Conservation (phyloP, 768 basidiomycete species). For the Mycena pura region DNA sequence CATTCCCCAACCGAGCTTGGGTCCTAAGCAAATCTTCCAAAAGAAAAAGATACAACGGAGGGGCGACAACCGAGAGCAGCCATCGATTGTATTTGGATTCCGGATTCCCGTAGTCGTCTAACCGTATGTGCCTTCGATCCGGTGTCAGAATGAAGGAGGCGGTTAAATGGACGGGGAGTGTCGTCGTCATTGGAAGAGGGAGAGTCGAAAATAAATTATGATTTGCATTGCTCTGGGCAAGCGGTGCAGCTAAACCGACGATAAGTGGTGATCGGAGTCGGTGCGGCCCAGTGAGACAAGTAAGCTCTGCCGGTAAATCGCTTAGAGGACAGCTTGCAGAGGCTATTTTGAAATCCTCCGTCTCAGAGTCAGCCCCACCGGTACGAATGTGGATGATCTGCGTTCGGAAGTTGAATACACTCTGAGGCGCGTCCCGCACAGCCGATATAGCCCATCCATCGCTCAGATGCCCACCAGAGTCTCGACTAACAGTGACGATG, state of each 20-base stretch:
- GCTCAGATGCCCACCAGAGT: neutral
- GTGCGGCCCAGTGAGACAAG: conserved; percentile 23
- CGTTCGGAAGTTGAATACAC: conserved; percentile 18
- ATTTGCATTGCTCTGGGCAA: conserved; percentile 9
- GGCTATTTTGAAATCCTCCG: conserved; percentile 21
- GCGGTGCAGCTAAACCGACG: conserved; percentile 40
- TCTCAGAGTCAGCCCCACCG: neutral
- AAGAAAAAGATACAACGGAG: conserved; percentile 46
- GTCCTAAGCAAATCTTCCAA: conserved; percentile 39
- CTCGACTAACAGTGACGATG: conserved; percentile 37
- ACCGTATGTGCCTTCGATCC: conserved; percentile 51
- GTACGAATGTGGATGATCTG: conserved; percentile 11
- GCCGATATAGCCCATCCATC: conserved; percentile 35
- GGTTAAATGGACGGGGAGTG: conserved; percentile 53
- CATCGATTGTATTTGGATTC: conserved; percentile 52
- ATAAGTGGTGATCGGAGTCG: conserved; percentile 38
- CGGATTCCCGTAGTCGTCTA: conserved; percentile 41
- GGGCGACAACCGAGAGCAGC: conserved; percentile 44
- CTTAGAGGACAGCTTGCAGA: neutral
- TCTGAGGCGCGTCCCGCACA: conserved; percentile 19
- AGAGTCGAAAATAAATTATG: conserved; percentile 51
- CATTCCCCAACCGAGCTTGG: conserved; percentile 29
- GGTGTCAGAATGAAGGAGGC: conserved; percentile 55
- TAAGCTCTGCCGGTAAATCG: conserved; percentile 9
- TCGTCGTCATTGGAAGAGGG: conserved; percentile 46